phyloP scores from a whole-genome alignment of 768 basidiomycete species.

The Lentinula raphanica region DNA sequence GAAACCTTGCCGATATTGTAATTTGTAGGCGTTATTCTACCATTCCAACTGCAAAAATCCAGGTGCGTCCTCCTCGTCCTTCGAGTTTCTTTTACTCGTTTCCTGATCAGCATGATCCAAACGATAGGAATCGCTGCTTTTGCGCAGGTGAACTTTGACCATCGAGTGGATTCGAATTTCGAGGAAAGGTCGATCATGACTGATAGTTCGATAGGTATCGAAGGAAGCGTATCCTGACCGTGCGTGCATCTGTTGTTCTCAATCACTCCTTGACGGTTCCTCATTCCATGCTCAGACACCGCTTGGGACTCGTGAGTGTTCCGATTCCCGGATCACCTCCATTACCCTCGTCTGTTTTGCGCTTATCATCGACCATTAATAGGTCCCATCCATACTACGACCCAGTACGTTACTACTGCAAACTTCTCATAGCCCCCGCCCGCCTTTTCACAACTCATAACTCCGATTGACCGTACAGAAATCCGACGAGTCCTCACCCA shows the following conservation, averaged over 20 bases:
- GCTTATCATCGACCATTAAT: constrained; percentile 2
- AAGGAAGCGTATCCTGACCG: constrained; percentile 90
- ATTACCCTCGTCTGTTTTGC: constrained; percentile 8
- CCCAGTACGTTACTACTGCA: constrained; percentile 42
- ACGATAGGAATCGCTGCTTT: constrained; percentile 69
- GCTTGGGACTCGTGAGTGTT: constrained; percentile 78
- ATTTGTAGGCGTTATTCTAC: constrained; percentile 83
- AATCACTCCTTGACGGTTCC: neutral
- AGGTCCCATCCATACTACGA: constrained; percentile 80
- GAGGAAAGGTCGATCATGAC: neutral
- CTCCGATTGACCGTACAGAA: constrained; percentile 46
- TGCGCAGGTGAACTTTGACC: constrained; percentile 55
- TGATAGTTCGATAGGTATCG: constrained; percentile 44
- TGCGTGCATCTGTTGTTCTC: constrained; percentile 33
- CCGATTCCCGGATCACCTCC: constrained; percentile 1
- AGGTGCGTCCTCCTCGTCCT: constrained; percentile 53
- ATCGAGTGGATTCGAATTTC: too few relatives aligned
- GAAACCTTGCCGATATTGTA: too few relatives aligned
- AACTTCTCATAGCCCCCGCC: too few relatives aligned
- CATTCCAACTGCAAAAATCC: constrained; percentile 84
- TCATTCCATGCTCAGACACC: constrained; percentile 49
- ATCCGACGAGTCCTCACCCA: constrained; percentile 68
- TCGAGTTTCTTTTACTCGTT: neutral
- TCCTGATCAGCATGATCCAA: neutral
- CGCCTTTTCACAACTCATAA: neutral